A percentile compares a stretch with the other conserved stretches of the same genome.
These are phyloP conservation scores for Cryptococcus hybrid DNA, from an alignment of 1,284 basidiomycete genomes.

Conservation along the genomic window DNA sequence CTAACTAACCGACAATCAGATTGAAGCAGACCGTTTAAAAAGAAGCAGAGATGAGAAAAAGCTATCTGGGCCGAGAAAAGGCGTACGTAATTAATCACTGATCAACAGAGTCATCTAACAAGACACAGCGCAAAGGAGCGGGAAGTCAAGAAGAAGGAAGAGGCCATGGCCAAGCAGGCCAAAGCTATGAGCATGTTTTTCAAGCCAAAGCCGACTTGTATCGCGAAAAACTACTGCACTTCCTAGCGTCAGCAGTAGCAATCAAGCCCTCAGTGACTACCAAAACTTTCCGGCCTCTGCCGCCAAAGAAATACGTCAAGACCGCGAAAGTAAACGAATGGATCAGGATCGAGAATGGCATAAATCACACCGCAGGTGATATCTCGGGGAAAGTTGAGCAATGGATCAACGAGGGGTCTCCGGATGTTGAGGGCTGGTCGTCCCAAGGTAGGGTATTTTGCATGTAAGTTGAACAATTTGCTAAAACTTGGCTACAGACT, in stretches of 20 bases:
- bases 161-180: conserved; percentile 30
- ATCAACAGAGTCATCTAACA: background rate
- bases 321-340: conserved; percentile 14
- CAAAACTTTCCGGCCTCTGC: conserved; percentile 8
- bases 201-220: conserved; percentile 18
- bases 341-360: background rate
- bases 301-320: conserved; percentile 9
- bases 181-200: conserved; percentile 36
- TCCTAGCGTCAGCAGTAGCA: background rate
- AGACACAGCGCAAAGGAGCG: conserved; percentile 30
- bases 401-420: background rate
- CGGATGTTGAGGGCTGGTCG: conserved; percentile 3
- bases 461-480: background rate
- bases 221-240: background rate
- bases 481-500: conserved; percentile 14
- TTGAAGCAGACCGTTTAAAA: conserved; percentile 29
- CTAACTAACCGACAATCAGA: conserved; percentile 6
- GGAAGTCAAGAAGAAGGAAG: conserved; percentile 33
- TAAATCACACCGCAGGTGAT: background rate
- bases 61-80: conserved; percentile 24
- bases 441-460: conserved; percentile 1
- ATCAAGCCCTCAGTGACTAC: conserved; percentile 9
- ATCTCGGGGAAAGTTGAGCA: background rate
- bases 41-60: conserved; percentile 27
- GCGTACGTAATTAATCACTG: conserved; percentile 19